These are phyloP conservation scores for Tulasnella sp. DNA, from an alignment of 768 basidiomycete genomes.

Conservation along the genomic window DNA sequence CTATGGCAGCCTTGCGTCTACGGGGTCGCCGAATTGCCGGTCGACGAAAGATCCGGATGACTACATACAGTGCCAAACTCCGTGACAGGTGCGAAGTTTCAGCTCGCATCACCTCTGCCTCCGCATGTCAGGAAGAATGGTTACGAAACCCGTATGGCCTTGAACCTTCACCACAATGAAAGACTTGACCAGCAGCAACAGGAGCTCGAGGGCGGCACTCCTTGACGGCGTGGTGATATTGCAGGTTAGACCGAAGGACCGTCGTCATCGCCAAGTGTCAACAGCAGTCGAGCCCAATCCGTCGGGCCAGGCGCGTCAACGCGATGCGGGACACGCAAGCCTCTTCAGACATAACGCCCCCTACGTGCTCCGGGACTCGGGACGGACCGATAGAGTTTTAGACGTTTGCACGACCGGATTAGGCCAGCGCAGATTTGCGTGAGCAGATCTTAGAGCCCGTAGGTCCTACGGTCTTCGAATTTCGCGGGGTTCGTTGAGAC, in stretches of 20 bases:
- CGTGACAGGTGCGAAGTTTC: background rate
- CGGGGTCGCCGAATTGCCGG: background rate
- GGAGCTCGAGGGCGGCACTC: background rate
- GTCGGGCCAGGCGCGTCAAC: background rate
- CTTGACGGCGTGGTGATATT: background rate
- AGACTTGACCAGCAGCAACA: background rate
- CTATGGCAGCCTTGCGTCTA: background rate
- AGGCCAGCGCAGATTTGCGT: background rate
- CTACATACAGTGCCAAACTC: background rate
- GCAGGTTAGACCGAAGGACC: background rate
- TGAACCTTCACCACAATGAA: background rate
- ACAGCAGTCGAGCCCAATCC: background rate
- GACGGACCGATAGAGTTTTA: constrained; percentile 3
- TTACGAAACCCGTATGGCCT: background rate
- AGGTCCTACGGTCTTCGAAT: background rate
- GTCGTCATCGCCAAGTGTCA: background rate
- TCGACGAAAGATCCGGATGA: background rate
- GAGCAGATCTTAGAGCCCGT: background rate
- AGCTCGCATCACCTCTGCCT: background rate
- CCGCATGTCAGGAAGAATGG: background rate
- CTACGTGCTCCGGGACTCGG: background rate
- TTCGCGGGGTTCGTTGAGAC: background rate
- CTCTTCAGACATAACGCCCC: background rate
- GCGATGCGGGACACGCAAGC: background rate
- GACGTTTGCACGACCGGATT: background rate